Evolutionary conservation across 345 rosid genomes (phyloP), one percentile per base, ranked within the genome.

Genomic region (Microcos paniculata): DNA sequence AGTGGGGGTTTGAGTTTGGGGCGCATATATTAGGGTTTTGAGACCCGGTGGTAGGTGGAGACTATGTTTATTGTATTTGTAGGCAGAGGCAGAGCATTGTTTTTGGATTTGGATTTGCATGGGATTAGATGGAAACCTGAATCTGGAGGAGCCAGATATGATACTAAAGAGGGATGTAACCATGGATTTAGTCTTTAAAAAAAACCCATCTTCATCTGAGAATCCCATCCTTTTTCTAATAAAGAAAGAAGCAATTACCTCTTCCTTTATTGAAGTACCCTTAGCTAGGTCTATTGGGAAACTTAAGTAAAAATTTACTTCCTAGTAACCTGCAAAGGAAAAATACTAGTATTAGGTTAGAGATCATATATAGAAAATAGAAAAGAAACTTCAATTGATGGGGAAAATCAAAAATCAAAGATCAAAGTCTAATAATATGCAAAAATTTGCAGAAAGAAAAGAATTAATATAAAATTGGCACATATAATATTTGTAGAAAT

Each of bases 1-100:
- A 48, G 24, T 21, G 46, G 76, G 72, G 8, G 15, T 49, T n/a
- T 18, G 28, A 55, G 45, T 65, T 67, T 46, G 77, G 38, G 21
- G 48, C 9, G 75, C 52, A 79, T 53, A 49, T 14, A 80, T 16
- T 65, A 83, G 80, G 81, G 65, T 76, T 86, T 81, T 81, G 35
- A 86, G 81, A 56, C 87, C 85, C 1, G 35, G 31, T 3, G 35
- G 42, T 40, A 23, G 77, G 4, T 51, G 72, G 33, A 26, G 35
- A 59, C n/a, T n/a, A n/a, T n/a, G 26, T 10, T 21, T 7, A 35
- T 3, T 78, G 31, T n/a, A 24, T 9, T 10, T 49, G 24, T 21
- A 15, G 51, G 24, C 18, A n/a, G 16, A 2, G 12, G 63, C 35
- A 56, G 26, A 19, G 52, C 7, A 9, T 59, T 61, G 28, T 48